These are phyloP conservation scores for Saposhnikovia divaricata DNA, from an alignment of 129 eudicot species.

Conservation along the genomic window DNA sequence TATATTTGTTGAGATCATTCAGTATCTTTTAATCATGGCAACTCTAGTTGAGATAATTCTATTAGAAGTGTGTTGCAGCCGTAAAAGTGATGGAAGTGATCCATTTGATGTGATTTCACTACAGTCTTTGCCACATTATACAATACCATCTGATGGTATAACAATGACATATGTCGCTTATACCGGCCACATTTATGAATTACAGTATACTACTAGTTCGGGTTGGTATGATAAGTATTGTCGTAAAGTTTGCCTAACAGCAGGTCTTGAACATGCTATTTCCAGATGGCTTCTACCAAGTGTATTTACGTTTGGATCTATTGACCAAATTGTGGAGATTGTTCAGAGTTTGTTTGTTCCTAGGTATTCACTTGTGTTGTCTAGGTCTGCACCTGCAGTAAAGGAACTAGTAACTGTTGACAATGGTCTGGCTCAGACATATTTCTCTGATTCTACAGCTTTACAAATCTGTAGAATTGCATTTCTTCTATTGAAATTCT, in stretches of 20 bases:
- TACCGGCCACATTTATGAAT: slow-evolving; percentile 87
- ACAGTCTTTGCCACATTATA: slow-evolving; percentile 80
- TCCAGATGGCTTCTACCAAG: slow-evolving; percentile 98
- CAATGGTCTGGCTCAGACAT: slow-evolving; percentile 24
- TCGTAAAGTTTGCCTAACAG: slow-evolving; percentile 87
- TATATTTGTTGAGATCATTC: slow-evolving; percentile 85
- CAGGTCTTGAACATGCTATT: slow-evolving; percentile 77
- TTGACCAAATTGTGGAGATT: slow-evolving; percentile 92
- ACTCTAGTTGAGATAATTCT: slow-evolving; percentile 95
- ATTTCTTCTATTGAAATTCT: slow-evolving; percentile 49
- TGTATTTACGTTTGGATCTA: slow-evolving; percentile 86
- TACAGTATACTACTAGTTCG: slow-evolving; percentile 81
- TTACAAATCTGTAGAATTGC: slow-evolving; percentile 59
- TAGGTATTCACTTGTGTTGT: slow-evolving; percentile 27
- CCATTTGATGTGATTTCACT: slow-evolving; percentile 89
- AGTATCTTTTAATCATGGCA: slow-evolving; percentile 83
- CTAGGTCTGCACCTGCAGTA: slow-evolving; percentile 34
- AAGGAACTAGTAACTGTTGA: slow-evolving; percentile 32
- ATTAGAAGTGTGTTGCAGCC: slow-evolving; percentile 92
- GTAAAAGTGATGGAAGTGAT: slow-evolving; percentile 81
- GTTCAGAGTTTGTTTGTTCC: slow-evolving; percentile 21
- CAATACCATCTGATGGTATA: slow-evolving; percentile 92
- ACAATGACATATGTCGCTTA: slow-evolving; percentile 90
- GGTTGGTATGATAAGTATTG: slow-evolving; percentile 89
- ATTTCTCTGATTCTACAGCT: slow-evolving; percentile 59